Evolutionary conservation across 805 yeast species (phyloP), one percentile per base, ranked within the genome.

Genomic region (Candida pini): DNA sequence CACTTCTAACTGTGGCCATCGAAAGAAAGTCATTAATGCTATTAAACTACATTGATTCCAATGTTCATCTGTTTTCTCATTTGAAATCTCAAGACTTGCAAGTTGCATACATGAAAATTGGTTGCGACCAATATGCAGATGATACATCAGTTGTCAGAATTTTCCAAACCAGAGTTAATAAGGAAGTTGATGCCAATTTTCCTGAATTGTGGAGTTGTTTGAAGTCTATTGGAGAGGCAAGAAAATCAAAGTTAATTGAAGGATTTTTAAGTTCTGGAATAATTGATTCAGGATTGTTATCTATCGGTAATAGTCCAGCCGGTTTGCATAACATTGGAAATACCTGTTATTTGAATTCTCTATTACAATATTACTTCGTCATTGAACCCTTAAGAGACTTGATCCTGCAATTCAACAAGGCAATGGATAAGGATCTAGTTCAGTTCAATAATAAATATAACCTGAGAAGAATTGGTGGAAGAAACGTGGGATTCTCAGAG

Each of bases 321-420:
- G 98, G 98, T 0, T 68, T 92, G 51, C 85, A 82, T 58, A 92
- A 92, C 54, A 89, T 88, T 42, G 98, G 98, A 17, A 92, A 92
- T 54, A 90, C 98, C 0, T 92, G 98, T 58, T 89, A 89, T 48
- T 66, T 92, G 56, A 90, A 92, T 55, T 90, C 97, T 0, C 65
- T 92, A 31, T 62, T 90, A 27, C 98, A 90, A 54, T 90, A 82
- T 51, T 90, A 87, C 56, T 92, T 88, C 62, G 82, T 87, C 6
- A 75, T 92, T 29, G 74, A 76, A 36, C 97, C 96, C 0, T 63
- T 92, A 26, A 69, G 97, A 38, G 74, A 81, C 3, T 69, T 71
- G 40, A 69, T 87, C 14, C 47, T 84, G 34, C 48, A 64, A 2
- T 88, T 83, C 47, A 66, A 73, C 30, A 71, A 59, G 16, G 49